These are phyloP conservation scores for Bruguiera parviflora DNA, from an alignment of 345 rosid genomes.

Conservation along the genomic window DNA sequence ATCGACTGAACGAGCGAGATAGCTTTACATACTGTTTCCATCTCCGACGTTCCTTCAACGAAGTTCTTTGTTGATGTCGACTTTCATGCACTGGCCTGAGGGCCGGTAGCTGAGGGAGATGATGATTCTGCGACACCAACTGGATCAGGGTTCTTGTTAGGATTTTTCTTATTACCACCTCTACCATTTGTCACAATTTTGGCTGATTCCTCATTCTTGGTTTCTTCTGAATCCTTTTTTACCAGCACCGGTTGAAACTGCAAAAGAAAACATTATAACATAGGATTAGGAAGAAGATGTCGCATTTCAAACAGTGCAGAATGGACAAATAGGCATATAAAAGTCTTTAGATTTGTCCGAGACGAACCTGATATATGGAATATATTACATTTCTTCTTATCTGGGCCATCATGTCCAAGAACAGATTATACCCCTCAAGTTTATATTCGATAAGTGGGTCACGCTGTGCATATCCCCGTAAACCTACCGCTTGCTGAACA, in stretches of 20 bases:
- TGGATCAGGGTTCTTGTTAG: slow-evolving; percentile 27
- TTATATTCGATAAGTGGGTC: slow-evolving; percentile 95
- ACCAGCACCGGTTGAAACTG: slow-evolving; percentile 92
- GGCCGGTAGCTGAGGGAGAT: slow-evolving; percentile 44
- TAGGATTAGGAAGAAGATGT: slow-evolving; percentile 1
- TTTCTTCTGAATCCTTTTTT: slow-evolving; percentile 58
- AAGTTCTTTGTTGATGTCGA: neutral
- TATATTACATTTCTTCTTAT: slow-evolving; percentile 91
- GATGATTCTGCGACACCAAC: slow-evolving; percentile 53
- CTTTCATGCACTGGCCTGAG: slow-evolving; percentile 37
- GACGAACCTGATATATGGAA: slow-evolving; percentile 84
- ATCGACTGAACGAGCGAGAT: neutral
- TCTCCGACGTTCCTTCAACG: neutral
- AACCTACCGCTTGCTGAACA: slow-evolving; percentile 94
- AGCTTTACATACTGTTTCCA: neutral
- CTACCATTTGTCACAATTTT: slow-evolving; percentile 48
- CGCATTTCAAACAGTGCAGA: neutral
- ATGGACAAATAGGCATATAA: neutral
- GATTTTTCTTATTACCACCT: slow-evolving; percentile 18
- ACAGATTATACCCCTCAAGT: slow-evolving; percentile 94
- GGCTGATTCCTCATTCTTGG: slow-evolving; percentile 44
- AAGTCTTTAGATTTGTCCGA: neutral
- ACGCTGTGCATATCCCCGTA: slow-evolving; percentile 96
- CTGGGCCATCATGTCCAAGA: slow-evolving; percentile 98
- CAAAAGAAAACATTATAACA: neutral